A percentile compares a stretch with the other conserved stretches of the same genome.
phyloP scores from a whole-genome alignment of 139 green algal genomes.

The Chlorella sp. region DNA sequence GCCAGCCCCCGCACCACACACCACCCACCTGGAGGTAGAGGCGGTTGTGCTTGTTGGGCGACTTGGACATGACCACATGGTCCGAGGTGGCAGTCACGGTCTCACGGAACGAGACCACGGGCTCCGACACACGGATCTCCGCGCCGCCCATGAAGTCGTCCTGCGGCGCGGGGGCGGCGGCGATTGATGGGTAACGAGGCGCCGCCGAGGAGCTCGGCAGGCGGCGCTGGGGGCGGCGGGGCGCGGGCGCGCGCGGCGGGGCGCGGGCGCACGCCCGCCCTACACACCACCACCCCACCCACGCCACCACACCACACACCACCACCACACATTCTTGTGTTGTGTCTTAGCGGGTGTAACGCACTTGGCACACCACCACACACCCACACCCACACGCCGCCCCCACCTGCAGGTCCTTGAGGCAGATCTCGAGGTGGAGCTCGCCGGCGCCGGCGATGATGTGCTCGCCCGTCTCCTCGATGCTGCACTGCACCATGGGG shows the following conservation, averaged over 20 bases:
- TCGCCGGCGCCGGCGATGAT: conserved; percentile 97
- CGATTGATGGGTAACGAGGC: no score
- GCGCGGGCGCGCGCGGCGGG: neutral
- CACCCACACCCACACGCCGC: neutral
- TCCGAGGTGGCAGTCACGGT: conserved; percentile 85
- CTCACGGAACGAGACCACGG: conserved; percentile 98
- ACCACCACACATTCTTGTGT: no score
- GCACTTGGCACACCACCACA: neutral
- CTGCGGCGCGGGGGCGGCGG: conserved; percentile 54
- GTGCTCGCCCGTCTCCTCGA: conserved; percentile 99
- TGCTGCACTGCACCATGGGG: conserved; percentile 98
- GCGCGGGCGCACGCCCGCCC: neutral
- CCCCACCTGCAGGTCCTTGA: conserved; percentile 92
- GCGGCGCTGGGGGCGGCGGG: no score
- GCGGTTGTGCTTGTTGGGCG: conserved; percentile 99
- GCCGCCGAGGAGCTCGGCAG: no score
- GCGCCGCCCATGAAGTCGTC: conserved; percentile 99
- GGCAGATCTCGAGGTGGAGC: conserved; percentile 99
- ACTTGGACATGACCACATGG: conserved; percentile 98
- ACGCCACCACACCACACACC: no score
- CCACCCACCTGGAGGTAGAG: conserved; percentile 87
- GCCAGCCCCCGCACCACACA: neutral
- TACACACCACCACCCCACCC: no score
- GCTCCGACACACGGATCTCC: conserved; percentile 94
- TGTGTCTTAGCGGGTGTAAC: neutral